Evolutionary conservation across 2,329 filamentous ascomycete genomes (phyloP).

Genomic region (Penicillium polonicum): DNA sequence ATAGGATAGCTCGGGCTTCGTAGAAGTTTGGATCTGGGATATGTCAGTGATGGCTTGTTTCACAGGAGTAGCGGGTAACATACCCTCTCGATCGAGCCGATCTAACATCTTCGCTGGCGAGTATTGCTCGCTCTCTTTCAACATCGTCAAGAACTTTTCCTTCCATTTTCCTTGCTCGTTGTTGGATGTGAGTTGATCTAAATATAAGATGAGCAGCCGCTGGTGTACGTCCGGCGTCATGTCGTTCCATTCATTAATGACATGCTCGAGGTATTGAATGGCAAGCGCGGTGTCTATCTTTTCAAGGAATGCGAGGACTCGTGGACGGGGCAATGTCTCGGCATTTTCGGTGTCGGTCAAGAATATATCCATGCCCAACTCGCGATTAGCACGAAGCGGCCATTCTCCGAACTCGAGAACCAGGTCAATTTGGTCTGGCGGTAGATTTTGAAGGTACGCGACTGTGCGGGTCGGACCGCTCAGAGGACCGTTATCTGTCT

Average conservation of each 20-base stretch:
- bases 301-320: conserved; percentile 71
- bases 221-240: conserved; percentile 85
- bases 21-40: conserved; percentile 74
- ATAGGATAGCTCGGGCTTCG: conserved; percentile 83
- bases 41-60: conserved; percentile 4
- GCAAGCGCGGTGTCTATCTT: conserved; percentile 69
- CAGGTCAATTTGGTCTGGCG: conserved; percentile 83
- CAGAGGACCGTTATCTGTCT: conserved; percentile 55
- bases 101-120: conserved; percentile 74
- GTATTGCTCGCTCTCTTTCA: conserved; percentile 76
- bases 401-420: conserved; percentile 90
- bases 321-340: conserved; percentile 77
- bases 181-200: conserved; percentile 52
- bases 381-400: conserved; percentile 71
- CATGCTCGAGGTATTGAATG: conserved; percentile 81
- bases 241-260: conserved; percentile 84
- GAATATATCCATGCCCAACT: conserved; percentile 88
- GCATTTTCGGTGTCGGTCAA: conserved; percentile 91
- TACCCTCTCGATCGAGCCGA: conserved; percentile 76
- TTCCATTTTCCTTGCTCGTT: conserved; percentile 53
- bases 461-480: conserved; percentile 82
- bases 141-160: conserved; percentile 68
- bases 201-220: conserved; percentile 70
- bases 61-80: conserved; percentile 26
- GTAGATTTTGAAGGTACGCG: conserved; percentile 83